Evolutionary conservation across 2,329 filamentous ascomycete species (phyloP).

Genomic region (Ophiocordyceps camponoti-floridani): DNA sequence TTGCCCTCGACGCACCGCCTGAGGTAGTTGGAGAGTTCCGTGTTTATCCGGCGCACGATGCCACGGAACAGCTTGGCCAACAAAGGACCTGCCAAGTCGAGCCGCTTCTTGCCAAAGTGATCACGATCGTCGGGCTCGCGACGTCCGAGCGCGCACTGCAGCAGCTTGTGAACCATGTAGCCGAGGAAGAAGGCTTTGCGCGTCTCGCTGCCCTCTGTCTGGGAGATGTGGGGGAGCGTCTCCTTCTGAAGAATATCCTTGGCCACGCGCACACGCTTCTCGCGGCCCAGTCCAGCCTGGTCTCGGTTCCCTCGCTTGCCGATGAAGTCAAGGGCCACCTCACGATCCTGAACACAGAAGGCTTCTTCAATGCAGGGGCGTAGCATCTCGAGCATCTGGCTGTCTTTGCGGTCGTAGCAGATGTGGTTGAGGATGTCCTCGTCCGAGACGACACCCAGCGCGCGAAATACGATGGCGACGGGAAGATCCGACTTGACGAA

Average conservation of each 20-base stretch:
- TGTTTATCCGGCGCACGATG: constrained; percentile 78
- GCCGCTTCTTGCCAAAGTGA: constrained; percentile 96
- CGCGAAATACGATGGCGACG: constrained; percentile 88
- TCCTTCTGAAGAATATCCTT: constrained; percentile 95
- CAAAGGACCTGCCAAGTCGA: constrained; percentile 85
- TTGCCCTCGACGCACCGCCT: constrained; percentile 82
- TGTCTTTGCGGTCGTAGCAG: constrained; percentile 88
- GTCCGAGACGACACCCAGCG: constrained; percentile 87
- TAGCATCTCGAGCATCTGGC: constrained; percentile 92
- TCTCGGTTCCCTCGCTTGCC: constrained; percentile 66
- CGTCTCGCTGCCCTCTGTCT: constrained; percentile 85
- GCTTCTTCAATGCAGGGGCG: constrained; percentile 95
- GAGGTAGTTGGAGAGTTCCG: constrained; percentile 79
- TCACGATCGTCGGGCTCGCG: constrained; percentile 93
- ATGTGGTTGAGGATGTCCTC: constrained; percentile 97
- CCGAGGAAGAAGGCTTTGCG: constrained; percentile 95
- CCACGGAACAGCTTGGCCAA: constrained; percentile 92
- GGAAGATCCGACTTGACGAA: constrained; percentile 91
- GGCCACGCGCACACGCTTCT: constrained; percentile 82
- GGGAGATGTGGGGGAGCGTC: constrained; percentile 88
- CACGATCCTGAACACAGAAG: constrained; percentile 87
- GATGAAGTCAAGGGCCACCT: constrained; percentile 88
- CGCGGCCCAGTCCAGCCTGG: constrained; percentile 47
- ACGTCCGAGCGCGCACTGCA: constrained; percentile 83
- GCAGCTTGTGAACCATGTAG: constrained; percentile 93